Evolutionary conservation across 306 rosid genomes (phyloP), one percentile per base, ranked within the genome.

Genomic region (Gynostemma pentaphyllum): DNA sequence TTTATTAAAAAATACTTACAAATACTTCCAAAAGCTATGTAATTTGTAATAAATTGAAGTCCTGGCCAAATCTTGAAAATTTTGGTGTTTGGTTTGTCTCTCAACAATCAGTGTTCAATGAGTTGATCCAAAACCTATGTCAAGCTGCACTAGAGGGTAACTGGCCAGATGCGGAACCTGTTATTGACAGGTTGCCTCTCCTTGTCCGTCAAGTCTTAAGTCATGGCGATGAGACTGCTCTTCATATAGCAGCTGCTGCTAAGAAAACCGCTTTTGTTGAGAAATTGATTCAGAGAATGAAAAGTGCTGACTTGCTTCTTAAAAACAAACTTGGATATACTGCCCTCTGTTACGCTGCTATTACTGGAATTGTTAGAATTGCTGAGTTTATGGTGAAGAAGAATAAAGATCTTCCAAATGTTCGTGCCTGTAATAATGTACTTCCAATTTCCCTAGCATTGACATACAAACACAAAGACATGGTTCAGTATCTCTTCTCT

Each of bases 401-500:
- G 29, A 70, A 54, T 1, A 0, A 0, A 1, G 2, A 0, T 0
- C 56, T 29, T 40, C 78, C 63, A 2, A 26, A 16, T 2, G 69
- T 69, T 16, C 21, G 36, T 4, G 54, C 49, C 1, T 45, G 28
- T 15, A 14, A 37, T 1, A 29, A 29, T 0, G 42, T 2, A 0
- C 39, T 68, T 11, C 74, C 79, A 4, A 55, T 63, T 28, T 49
- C 34, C 41, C 27, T 68, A 15, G 70, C 78, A 26, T 23, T 32
- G 7, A 9, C 32, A 18, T 13, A 51, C 1, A 57, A 64, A 45
- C 39, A 5, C 5, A 54, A 39, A 41, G 24, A 42, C 1, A 68
- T 68, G 72, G 41, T 12, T 36, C 9, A 2, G 15, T 60, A 60
- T 42, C 65, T 60, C 14, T 12, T 28, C 16, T 23, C 60, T 45